phyloP scores from a whole-genome alignment of 2,329 filamentous ascomycete genomes.

The Fusarium armeniacum region DNA sequence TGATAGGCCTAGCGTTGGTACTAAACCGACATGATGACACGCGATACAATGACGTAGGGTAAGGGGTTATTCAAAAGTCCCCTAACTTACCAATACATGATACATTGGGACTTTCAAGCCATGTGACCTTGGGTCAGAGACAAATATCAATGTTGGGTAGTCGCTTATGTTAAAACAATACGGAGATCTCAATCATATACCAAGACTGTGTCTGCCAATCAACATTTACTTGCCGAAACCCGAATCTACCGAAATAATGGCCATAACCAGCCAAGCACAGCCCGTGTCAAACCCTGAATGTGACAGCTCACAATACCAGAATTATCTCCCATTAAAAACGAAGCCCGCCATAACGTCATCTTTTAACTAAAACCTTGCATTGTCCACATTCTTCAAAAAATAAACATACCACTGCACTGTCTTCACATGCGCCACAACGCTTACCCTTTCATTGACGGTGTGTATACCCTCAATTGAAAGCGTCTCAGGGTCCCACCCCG shows the following conservation, averaged over 20 bases:
- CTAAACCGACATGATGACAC: background rate
- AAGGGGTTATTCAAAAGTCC: too few relatives aligned
- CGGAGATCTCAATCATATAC: background rate
- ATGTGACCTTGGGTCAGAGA: too few relatives aligned
- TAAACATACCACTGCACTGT: background rate
- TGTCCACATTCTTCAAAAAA: background rate
- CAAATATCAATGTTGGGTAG: too few relatives aligned
- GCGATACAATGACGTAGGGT: too few relatives aligned
- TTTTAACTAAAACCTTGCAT: background rate
- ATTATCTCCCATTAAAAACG: background rate
- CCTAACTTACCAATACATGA: too few relatives aligned
- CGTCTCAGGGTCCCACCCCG: background rate
- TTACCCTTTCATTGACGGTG: background rate
- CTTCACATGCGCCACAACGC: background rate
- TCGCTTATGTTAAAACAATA: background rate
- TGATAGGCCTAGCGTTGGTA: background rate
- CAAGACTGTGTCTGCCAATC: background rate
- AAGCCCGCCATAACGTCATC: background rate
- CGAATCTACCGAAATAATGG: background rate
- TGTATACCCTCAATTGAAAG: slow-evolving; percentile 1
- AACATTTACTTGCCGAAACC: background rate
- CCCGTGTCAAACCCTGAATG: background rate
- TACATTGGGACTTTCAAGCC: background rate
- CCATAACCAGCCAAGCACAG: background rate
- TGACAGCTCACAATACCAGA: background rate